These are phyloP conservation scores for Cercospora janseana DNA, from an alignment of 2,329 filamentous ascomycete species.

Conservation along the genomic window DNA sequence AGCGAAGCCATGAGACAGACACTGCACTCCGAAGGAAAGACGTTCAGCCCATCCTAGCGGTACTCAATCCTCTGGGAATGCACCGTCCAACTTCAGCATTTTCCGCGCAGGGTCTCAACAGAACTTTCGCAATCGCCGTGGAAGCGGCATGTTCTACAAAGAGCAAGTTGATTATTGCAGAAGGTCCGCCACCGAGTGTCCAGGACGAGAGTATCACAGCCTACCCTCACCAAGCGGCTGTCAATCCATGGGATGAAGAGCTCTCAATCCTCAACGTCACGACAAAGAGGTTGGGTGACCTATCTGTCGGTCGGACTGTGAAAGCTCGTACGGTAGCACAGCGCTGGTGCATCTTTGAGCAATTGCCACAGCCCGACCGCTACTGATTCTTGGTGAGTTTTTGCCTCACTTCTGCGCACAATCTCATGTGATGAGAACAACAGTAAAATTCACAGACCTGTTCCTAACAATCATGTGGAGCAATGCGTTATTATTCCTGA, in stretches of 20 bases:
- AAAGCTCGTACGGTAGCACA: slow-evolving; percentile 43
- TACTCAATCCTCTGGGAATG: slow-evolving; percentile 64
- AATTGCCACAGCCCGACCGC: background rate
- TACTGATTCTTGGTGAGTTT: slow-evolving; percentile 10
- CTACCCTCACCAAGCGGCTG: background rate
- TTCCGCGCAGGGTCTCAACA: slow-evolving; percentile 69
- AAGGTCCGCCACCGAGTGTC: slow-evolving; percentile 26
- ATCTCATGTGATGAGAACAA: slow-evolving; percentile 28
- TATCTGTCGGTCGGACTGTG: slow-evolving; percentile 49
- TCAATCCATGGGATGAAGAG: slow-evolving; percentile 47
- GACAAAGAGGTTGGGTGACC: slow-evolving; percentile 41
- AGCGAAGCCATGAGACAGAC: slow-evolving; percentile 7
- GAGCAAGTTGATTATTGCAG: slow-evolving; percentile 44
- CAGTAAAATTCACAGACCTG: slow-evolving; percentile 35
- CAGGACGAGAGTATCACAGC: background rate
- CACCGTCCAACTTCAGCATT: slow-evolving; percentile 70
- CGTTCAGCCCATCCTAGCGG: slow-evolving; percentile 52
- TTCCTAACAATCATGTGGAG: slow-evolving; percentile 33
- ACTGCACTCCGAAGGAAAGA: slow-evolving; percentile 14
- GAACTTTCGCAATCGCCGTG: slow-evolving; percentile 61
- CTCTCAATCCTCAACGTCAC: slow-evolving; percentile 51
- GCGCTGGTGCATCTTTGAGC: slow-evolving; percentile 45
- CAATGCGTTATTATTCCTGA: slow-evolving; percentile 18
- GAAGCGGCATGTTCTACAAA: slow-evolving; percentile 53
- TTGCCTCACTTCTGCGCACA: background rate